Evolutionary conservation across 176 grass and related monocot species (phyloP).

Genomic region (Panicum miliaceum): DNA sequence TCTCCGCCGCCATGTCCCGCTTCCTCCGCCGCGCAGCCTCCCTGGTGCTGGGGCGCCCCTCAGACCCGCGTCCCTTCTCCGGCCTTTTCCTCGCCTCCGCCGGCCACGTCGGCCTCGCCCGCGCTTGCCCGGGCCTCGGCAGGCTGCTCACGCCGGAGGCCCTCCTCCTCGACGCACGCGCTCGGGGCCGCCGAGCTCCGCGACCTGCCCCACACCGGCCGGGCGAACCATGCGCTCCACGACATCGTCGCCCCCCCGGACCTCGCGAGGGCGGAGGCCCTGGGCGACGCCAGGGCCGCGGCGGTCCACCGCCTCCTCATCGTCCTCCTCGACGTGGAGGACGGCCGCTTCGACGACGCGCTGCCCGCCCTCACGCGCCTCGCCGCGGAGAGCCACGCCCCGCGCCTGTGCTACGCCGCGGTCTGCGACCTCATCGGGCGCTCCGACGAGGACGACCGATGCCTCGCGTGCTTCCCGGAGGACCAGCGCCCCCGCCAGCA

Average conservation of each 20-base stretch:
- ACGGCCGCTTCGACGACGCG: not conserved
- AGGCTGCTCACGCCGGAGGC: not conserved
- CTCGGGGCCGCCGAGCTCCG: not conserved
- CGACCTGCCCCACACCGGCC: not conserved
- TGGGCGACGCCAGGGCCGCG: not conserved
- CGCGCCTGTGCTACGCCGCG: not conserved
- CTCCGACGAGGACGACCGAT: not conserved
- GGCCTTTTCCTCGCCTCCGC: not conserved
- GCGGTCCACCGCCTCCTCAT: not conserved
- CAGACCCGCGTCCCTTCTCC: not conserved
- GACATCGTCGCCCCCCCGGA: not conserved
- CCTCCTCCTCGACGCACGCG: constrained; percentile 13
- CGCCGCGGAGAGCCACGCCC: not conserved
- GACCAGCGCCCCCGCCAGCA: not conserved
- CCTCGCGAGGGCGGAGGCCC: not conserved
- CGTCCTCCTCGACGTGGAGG: not conserved
- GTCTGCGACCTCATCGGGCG: not conserved
- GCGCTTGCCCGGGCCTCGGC: constrained; percentile 3
- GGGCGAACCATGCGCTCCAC: not conserved
- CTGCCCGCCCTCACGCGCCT: not conserved
- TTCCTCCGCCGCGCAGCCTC: not conserved
- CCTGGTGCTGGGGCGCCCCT: not conserved
- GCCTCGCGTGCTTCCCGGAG: not conserved
- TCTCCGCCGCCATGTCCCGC: not conserved
- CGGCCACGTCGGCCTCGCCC: constrained; percentile 21